Evolutionary conservation across 2,329 filamentous ascomycete species (phyloP), one percentile per base, ranked within the genome.

Genomic region (Talaromyces atroroseus): DNA sequence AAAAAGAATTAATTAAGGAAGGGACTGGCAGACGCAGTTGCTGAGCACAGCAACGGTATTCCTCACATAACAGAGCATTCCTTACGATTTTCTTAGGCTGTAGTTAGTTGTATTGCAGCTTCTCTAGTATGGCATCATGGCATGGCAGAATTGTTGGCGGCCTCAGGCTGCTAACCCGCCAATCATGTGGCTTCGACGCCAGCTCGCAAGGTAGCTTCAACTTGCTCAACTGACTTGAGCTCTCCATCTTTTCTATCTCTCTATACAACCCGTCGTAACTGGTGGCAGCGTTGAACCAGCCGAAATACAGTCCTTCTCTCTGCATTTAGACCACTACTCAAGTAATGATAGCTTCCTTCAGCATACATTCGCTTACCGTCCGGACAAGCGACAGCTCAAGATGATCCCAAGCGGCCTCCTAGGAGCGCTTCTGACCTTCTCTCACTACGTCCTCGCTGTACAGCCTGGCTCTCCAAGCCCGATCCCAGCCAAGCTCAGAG

Each of bases 391-490:
- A 12, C 24, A 18, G 42, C 42, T 38, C 47, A 45, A 36, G 44
- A 60, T 52, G 52, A 44, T 58, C 36, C 23, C 52, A 23, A 32
- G 2, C 32, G n/a, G 53, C 61, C 56, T 61, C 59, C 56, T 62
- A 54, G 56, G 62, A 55, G 58, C 61, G 59, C 60, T 66, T 16
- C 34, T 59, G 21, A 14, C 45, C 16, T 12, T 52, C 29, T 46
- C 53, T 11, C 50, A 18, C 7, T 32, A 36, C 34, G 64, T 70
- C 40, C 64, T 72, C 58, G 81, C 81, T 59, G 80, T 85, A 58
- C 94, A 99, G 72, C 92, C 92, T 10, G 85, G 83, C 56, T 90
- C 92, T 53, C 86, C 86, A n/a, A 74, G 82, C 42, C 90, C 94
- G 7, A 81, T 92, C 58, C 81, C 84, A 57, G 90, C 88, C 55